These are phyloP conservation scores for Aspergillus ellipticus DNA, from an alignment of 495 filamentous ascomycete genomes.

Conservation along the genomic window DNA sequence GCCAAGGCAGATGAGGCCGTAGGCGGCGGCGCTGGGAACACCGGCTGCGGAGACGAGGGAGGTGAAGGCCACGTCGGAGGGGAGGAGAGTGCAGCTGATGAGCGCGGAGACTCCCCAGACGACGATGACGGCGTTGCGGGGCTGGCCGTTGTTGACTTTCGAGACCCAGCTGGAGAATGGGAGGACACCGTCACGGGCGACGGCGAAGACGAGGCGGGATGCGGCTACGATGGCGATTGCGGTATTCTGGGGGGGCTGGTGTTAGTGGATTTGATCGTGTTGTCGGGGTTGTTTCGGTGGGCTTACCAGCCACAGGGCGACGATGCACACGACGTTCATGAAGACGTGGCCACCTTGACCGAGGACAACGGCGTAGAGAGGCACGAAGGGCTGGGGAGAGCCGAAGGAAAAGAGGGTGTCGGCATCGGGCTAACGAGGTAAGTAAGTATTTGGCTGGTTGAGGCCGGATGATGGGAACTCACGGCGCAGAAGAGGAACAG, in stretches of 20 bases:
- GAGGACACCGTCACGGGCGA: constrained; percentile 53
- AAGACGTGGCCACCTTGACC: constrained; percentile 52
- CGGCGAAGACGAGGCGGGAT: constrained; percentile 55
- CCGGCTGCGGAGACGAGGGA: constrained; percentile 51
- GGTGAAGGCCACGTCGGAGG: constrained; percentile 52
- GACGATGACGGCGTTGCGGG: constrained; percentile 52
- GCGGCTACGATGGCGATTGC: constrained; percentile 52
- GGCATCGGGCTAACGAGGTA: constrained; percentile 28
- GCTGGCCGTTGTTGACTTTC: constrained; percentile 47
- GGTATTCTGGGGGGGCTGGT: constrained; percentile 37
- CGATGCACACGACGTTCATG: constrained; percentile 51
- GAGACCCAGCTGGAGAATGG: constrained; percentile 55
- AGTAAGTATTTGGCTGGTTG: constrained; percentile 1
- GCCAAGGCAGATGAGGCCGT: constrained; percentile 52
- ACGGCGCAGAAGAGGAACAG: constrained; percentile 55
- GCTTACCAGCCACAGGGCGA: constrained; percentile 47
- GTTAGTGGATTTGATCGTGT: not conserved
- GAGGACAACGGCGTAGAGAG: constrained; percentile 49
- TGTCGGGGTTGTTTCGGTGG: not conserved
- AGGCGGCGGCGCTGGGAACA: constrained; percentile 50
- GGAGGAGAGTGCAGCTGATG: constrained; percentile 50
- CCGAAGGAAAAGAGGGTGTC: constrained; percentile 41
- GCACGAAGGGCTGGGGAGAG: constrained; percentile 52
- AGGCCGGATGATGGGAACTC: constrained; percentile 15
- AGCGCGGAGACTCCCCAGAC: constrained; percentile 49